Evolutionary conservation across 441 rosid genomes (phyloP).

Genomic region (Gossypium davidsonii): DNA sequence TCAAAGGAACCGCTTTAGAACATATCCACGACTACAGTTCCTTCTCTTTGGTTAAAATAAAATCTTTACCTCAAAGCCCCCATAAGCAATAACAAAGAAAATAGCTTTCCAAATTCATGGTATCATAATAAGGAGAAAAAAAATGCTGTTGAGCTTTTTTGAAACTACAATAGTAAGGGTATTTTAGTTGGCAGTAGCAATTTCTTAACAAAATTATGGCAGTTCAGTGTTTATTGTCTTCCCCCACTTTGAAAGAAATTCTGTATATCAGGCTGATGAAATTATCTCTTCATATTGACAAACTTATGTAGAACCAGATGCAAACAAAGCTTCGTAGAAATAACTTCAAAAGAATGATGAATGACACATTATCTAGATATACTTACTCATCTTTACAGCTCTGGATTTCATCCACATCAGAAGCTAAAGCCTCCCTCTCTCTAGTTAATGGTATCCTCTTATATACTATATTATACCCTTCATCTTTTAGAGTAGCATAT

Average conservation of each 20-base stretch:
- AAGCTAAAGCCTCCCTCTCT: conserved; percentile 88
- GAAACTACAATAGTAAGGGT: background rate
- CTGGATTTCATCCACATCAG: conserved; percentile 93
- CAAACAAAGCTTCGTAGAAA: conserved; percentile 3
- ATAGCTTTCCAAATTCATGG: background rate
- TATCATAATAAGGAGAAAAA: background rate
- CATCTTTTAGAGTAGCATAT: conserved; percentile 64
- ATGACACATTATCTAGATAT: background rate
- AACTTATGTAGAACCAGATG: background rate
- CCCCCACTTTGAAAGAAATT: background rate
- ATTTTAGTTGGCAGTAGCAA: background rate
- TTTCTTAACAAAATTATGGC: background rate
- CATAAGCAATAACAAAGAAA: background rate
- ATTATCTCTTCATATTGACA: background rate
- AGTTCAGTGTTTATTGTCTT: background rate
- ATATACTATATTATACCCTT: conserved; percentile 64
- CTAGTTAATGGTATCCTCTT: conserved; percentile 90
- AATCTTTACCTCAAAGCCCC: background rate
- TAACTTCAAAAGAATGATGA: background rate
- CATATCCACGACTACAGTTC: background rate
- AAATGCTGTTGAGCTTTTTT: background rate
- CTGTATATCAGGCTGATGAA: background rate
- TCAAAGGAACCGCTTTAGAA: conserved; percentile 6
- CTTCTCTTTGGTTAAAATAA: background rate
- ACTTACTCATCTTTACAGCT: conserved; percentile 72